Base-by-base conservation (phyloP, 1,139 yeast genomes). In the Eremothecium sinecaudum region DNA sequence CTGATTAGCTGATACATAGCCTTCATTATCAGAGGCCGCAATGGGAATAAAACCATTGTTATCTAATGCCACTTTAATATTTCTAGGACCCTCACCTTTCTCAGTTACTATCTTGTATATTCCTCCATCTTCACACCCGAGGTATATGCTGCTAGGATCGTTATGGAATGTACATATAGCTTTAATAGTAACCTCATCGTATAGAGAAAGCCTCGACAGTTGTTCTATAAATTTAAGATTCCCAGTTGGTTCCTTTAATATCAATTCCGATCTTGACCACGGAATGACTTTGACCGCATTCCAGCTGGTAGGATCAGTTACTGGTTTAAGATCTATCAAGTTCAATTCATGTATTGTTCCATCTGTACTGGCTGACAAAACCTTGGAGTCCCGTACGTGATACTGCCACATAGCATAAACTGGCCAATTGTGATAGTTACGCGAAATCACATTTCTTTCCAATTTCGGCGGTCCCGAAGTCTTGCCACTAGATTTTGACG, bases 41-140 rank as follows among this genome's bases (percentile, higher is more conserved):
- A 4, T 20, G 10, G 56, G 55, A 14, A 48, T 24, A 26, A 51
- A 50, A 7, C 47, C 50, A 28, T 48, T 43, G 29, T 51, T 51
- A 4, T 36, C 28, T 16, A 31, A 23, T 5, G 36, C 31, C 9
- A 51, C 22, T 6, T 30, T 24, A 23, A 43, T 15, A 4, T 31
- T 30, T 5, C 29, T 27, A 15, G 19, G 26, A 5, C 35, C 28
- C 2, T 30, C 35, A 2, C 37, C 22, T n/a, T 35, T 35, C 8
- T 36, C 34, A 10, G 46, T 24, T 2, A 33, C 21, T 8, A 51
- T 18, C 32, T 45, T 48, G 38, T 47, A 51, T 8, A 51, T 49
- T 4, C 48, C 53, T 13, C 56, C 55, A 24, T 50, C 53, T 28
- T 45, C 52, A 10, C 47, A 38, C n/a, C 55, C 54, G 9, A 46